Conservation (phyloP, 2,329 filamentous ascomycete species). For the Elsinoe fawcettii region DNA sequence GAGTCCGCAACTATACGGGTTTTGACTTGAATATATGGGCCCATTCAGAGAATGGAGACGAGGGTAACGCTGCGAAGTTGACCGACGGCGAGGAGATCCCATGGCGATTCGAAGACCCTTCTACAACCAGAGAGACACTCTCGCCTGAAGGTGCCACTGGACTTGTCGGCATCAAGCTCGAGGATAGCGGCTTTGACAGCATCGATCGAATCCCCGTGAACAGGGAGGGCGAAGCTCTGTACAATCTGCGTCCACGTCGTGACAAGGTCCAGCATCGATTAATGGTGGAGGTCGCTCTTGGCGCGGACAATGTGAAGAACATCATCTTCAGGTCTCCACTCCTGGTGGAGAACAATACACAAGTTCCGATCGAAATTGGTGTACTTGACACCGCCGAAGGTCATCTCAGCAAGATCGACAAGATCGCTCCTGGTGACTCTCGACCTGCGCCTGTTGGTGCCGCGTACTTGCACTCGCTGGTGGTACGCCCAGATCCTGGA, state of each 20-base stretch:
- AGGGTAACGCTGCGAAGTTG: conserved; percentile 66
- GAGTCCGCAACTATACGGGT: conserved; percentile 90
- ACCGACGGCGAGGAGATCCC: conserved; percentile 84
- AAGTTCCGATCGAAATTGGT: conserved; percentile 90
- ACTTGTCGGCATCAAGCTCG: conserved; percentile 72
- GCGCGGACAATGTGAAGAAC: conserved; percentile 94
- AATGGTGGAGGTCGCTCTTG: conserved; percentile 83
- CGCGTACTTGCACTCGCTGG: conserved; percentile 77
- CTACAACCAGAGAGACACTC: conserved; percentile 89
- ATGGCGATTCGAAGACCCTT: conserved; percentile 96
- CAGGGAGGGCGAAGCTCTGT: conserved; percentile 88
- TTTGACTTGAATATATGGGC: conserved; percentile 83
- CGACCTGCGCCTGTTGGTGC: conserved; percentile 87
- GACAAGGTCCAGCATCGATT: conserved; percentile 80
- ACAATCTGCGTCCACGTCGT: conserved; percentile 79
- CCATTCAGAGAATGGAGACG: conserved; percentile 62
- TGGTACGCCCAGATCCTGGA: conserved; percentile 86
- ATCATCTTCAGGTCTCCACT: conserved; percentile 91
- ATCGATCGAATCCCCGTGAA: conserved; percentile 83
- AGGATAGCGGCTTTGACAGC: conserved; percentile 88
- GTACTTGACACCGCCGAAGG: conserved; percentile 82
- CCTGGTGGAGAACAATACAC: conserved; percentile 88
- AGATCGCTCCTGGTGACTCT: conserved; percentile 85
- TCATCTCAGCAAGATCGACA: conserved; percentile 92
- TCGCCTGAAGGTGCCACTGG: conserved; percentile 74